Conservation (phyloP, 257 asterid genomes). For the Scutellaria baicalensis region DNA sequence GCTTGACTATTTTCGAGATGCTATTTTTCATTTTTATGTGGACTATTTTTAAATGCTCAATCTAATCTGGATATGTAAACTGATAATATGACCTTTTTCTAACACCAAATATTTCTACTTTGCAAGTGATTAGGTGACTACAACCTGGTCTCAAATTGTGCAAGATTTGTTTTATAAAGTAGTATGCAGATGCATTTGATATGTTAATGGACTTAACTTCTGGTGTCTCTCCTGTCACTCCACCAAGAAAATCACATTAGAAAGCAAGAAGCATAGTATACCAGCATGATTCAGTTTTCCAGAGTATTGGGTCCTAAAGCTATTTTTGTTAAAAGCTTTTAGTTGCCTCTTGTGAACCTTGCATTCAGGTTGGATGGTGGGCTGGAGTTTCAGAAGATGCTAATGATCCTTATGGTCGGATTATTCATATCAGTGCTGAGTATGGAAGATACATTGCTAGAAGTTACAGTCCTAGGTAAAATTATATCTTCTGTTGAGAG, state of each 20-base stretch:
- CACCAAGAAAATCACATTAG: not conserved
- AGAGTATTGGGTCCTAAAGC: not conserved
- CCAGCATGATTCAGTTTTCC: not conserved
- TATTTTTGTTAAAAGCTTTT: not conserved
- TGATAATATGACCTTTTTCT: not conserved
- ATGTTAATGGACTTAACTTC: not conserved
- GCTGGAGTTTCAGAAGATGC: constrained; percentile 78
- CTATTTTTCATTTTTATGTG: not conserved
- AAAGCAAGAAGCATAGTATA: not conserved
- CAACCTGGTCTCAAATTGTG: not conserved
- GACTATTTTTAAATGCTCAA: not conserved
- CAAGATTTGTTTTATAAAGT: not conserved
- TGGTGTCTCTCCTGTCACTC: not conserved
- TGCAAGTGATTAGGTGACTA: not conserved
- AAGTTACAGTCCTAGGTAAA: constrained; percentile 90
- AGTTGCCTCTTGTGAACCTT: constrained; percentile 21
- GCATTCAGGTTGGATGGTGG: constrained; percentile 98
- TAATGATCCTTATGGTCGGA: constrained; percentile 79
- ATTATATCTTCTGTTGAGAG: constrained; percentile 9
- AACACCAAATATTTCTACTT: not conserved
- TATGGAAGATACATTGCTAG: constrained; percentile 89
- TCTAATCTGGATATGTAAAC: not conserved
- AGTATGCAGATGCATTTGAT: not conserved
- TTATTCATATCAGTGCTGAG: constrained; percentile 80
- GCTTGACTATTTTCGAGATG: not conserved